phyloP scores from a whole-genome alignment of 306 rosid species.

The Trifolium pratense region DNA sequence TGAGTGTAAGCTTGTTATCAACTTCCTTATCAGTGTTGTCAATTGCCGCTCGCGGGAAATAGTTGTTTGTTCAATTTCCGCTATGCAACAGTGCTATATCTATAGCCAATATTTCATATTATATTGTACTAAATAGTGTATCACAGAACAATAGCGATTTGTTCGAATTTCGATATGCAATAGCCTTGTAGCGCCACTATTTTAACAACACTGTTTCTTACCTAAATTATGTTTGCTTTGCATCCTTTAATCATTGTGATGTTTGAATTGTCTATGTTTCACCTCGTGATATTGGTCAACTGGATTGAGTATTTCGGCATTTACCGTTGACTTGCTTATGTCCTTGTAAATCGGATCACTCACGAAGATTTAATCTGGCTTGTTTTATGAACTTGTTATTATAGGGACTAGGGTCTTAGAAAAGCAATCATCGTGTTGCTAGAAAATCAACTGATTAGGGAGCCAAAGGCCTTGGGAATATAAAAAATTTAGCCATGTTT shows the following conservation, averaged over 20 bases:
- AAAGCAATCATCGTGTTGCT: slow-evolving; percentile 7
- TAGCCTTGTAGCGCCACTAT: too few relatives aligned
- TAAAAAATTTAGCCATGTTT: neutral
- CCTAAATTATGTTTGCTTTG: neutral
- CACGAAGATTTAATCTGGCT: slow-evolving; percentile 10
- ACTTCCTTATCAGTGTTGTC: neutral
- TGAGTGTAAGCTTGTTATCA: neutral
- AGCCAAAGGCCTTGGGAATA: neutral
- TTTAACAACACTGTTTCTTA: too few relatives aligned
- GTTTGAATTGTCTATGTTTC: slow-evolving; percentile 7
- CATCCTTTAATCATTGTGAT: neutral
- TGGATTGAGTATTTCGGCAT: slow-evolving; percentile 26
- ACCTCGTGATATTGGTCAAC: neutral
- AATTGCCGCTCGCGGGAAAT: too few relatives aligned
- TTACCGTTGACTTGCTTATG: slow-evolving; percentile 20
- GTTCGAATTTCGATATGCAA: too few relatives aligned
- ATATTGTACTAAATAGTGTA: too few relatives aligned
- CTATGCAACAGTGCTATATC: too few relatives aligned
- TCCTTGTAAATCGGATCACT: neutral
- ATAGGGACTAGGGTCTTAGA: slow-evolving; percentile 22
- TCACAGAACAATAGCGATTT: too few relatives aligned
- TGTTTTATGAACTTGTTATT: neutral
- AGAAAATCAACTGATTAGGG: slow-evolving; percentile 5
- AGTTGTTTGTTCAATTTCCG: too few relatives aligned
- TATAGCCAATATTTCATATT: too few relatives aligned